Base-by-base conservation (phyloP, 257 asterid genomes). In the Jacaranda copaia region DNA sequence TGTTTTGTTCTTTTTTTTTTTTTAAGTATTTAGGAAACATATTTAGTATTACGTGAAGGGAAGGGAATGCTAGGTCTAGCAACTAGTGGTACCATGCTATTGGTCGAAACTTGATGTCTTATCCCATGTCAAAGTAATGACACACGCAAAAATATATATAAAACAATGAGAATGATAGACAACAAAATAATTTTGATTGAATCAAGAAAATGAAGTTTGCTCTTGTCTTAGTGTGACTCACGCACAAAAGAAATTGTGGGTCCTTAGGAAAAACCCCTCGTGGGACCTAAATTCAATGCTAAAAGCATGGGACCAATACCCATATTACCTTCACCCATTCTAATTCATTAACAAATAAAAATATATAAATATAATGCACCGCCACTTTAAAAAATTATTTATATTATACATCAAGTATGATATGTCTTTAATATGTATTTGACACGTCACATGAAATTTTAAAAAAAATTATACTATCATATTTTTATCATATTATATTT, bases 41-140 rank as follows among this genome's bases (percentile, higher is more conserved):
- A 19, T 48, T 9, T 13, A 62, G 59, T 57, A 73, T 82, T 69
- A 48, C 83, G 64, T 83, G 74, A 72, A 39, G 59, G 48, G 25
- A 35, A 73, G 85, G 85, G 77, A 66, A 58, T 15, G 46, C 61
- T 20, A 49, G 72, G 38, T 65, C 10, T 39, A 12, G 19, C 14
- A 70, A 70, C 77, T 45, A 61, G 77, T 80, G 81, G 71, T 62
- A 64, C 68, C 45, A 73, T 16, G 65, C 42, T 45, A 77, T 77
- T 77, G 85, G 85, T 74, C 38, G 74, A 81, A 62, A 60, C 59
- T 38, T 38, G 38, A 72, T 58, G 76, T 68, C 78, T 73, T 73
- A 77, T 82, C 82, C 6, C 68, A 65, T 36, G 40, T 52, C 35
- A 32, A 52, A 63, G 48, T 57, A 18, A 67, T 59, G 61, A 70